Conservation (phyloP, 139 green algal genomes). For the Closterium sp. region DNA sequence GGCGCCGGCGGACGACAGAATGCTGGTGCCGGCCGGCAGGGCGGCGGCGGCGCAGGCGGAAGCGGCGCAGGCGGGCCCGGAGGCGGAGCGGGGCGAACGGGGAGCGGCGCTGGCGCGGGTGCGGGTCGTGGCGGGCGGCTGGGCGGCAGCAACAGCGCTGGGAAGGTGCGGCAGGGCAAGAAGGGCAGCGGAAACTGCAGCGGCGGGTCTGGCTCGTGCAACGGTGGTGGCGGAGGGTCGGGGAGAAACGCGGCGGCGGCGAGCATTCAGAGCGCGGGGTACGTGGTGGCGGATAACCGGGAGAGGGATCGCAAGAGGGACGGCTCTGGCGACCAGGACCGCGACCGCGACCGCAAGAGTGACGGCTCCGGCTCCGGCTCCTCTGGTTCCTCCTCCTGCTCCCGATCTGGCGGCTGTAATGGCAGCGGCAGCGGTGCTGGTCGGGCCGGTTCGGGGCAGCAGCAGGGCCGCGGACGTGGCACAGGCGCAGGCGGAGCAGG, state of each 20-base stretch:
- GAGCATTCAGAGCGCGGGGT: neutral
- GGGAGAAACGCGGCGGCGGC: neutral
- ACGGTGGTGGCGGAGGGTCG: neutral
- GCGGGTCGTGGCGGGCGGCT: neutral
- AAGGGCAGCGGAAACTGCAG: neutral
- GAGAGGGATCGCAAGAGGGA: conserved; percentile 12
- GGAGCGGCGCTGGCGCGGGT: neutral
- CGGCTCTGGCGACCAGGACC: neutral
- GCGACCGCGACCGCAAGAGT: neutral
- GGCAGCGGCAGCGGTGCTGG: neutral
- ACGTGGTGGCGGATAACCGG: neutral
- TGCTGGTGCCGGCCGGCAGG: neutral
- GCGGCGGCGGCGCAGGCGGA: neutral
- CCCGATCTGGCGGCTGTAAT: neutral
- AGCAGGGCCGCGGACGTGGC: neutral
- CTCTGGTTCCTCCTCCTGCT: neutral
- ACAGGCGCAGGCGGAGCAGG: neutral
- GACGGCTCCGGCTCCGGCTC: neutral
- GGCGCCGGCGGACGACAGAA: neutral
- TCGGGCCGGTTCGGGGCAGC: neutral
- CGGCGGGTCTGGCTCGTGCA: neutral
- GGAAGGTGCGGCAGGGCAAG: neutral
- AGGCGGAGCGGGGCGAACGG: neutral
- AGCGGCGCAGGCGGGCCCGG: too few species aligned
- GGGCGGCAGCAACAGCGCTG: neutral